Percentiles rank a stretch among this genome's conserved stretches.
Conservation (phyloP, 306 rosid genomes). For the Luffa aegyptiaca region DNA sequence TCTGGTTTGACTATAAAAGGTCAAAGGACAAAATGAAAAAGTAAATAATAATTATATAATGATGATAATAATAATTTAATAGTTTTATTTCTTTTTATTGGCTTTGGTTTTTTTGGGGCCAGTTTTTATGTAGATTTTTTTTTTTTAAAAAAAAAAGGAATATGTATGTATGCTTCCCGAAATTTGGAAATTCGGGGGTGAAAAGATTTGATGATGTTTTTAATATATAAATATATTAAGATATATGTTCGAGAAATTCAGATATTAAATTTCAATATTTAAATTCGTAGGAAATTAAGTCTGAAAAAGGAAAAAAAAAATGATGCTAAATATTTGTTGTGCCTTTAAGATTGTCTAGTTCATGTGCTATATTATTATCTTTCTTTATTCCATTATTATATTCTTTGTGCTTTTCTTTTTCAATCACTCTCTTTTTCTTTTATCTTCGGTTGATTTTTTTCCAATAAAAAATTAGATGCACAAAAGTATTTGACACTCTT, state of each 20-base stretch:
- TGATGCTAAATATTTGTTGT: too few species aligned
- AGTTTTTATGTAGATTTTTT: not conserved
- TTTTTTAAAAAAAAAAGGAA: too few species aligned
- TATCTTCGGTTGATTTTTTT: not conserved
- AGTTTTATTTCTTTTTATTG: not conserved
- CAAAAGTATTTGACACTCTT: not conserved
- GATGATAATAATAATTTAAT: not conserved
- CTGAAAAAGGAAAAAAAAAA: too few species aligned
- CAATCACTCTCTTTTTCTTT: not conserved
- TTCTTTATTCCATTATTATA: not conserved
- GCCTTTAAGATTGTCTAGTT: not conserved
- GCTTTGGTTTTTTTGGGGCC: not conserved
- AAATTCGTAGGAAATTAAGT: too few species aligned
- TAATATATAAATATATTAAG: not conserved
- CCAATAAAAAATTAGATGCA: not conserved
- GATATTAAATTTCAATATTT: too few species aligned
- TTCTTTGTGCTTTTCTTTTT: not conserved
- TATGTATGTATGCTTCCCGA: not conserved
- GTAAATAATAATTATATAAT: not conserved
- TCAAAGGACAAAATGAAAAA: not conserved
- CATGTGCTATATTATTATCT: not conserved
- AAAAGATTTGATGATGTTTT: not conserved
- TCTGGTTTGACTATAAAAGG: not conserved
- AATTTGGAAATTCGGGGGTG: not conserved
- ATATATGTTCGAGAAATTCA: not conserved